Percentiles rank a stretch among this genome's conserved stretches.
phyloP scores from a whole-genome alignment of 1,284 basidiomycete species.

The Mycena sp. region DNA sequence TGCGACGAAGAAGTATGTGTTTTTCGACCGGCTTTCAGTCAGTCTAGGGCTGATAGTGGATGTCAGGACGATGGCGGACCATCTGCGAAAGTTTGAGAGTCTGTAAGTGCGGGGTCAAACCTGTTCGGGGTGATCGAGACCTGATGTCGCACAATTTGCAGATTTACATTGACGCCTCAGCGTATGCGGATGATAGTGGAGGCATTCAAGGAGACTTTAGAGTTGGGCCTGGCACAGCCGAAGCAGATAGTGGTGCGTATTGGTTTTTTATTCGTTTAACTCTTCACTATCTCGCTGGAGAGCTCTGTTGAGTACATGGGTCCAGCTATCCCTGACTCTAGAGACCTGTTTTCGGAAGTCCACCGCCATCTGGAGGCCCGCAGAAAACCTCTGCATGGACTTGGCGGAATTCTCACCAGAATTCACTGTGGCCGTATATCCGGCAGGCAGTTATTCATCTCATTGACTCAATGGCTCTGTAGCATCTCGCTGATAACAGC shows the following conservation, averaged over 20 bases:
- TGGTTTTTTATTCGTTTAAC: background rate
- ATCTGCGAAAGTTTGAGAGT: constrained; percentile 87
- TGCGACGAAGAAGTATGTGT: constrained; percentile 82
- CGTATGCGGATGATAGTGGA: constrained; percentile 98
- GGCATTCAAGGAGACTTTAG: constrained; percentile 93
- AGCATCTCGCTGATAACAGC: no score
- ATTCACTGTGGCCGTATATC: no score
- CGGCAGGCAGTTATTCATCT: no score
- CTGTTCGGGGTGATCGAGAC: constrained; percentile 1
- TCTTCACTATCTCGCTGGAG: no score
- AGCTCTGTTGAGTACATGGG: no score
- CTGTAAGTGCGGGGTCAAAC: constrained; percentile 59
- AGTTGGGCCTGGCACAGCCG: constrained; percentile 85
- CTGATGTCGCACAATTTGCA: constrained; percentile 39
- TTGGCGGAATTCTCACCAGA: no score
- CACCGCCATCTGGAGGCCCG: no score
- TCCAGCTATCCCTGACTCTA: no score
- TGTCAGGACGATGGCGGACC: constrained; percentile 85
- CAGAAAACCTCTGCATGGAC: no score
- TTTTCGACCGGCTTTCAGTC: background rate
- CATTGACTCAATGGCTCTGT: no score
- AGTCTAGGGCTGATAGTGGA: no score
- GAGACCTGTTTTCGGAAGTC: no score
- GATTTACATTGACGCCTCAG: constrained; percentile 90
- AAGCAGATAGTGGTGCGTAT: constrained; percentile 89